Evolutionary conservation across 768 basidiomycete species (phyloP).

Genomic region (Dioszegia hungarica): DNA sequence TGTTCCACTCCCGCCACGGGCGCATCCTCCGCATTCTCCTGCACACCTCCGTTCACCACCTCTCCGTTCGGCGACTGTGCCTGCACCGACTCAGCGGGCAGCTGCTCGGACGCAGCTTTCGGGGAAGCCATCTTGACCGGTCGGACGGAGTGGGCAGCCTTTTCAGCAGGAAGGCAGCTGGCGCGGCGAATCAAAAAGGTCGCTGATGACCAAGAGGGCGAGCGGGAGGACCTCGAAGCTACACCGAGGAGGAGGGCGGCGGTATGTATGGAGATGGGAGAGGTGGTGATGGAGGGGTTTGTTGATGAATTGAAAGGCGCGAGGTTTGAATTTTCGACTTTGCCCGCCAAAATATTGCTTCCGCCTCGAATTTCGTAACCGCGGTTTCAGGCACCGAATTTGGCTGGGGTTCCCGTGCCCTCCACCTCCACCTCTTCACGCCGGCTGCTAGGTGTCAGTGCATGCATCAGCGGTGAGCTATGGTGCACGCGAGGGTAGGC

Average conservation of each 20-base stretch:
- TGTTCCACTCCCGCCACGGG: background rate
- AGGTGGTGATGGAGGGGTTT: background rate
- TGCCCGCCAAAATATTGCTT: background rate
- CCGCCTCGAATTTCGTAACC: slow-evolving; percentile 7
- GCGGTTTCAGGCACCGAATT: slow-evolving; percentile 4
- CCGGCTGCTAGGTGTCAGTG: background rate
- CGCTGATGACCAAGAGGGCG: no score
- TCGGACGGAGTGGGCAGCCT: background rate
- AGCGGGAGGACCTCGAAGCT: no score
- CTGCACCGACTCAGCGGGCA: background rate
- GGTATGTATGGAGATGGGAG: background rate
- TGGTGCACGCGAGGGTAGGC: no score
- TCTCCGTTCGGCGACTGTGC: background rate
- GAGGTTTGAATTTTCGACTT: background rate
- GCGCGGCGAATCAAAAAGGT: background rate
- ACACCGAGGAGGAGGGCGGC: no score
- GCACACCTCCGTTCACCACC: background rate
- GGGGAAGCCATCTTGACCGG: background rate
- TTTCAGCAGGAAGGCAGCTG: background rate
- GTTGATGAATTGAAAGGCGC: background rate
- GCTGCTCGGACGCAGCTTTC: background rate
- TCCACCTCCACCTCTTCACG: no score
- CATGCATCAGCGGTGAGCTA: background rate
- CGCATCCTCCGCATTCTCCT: background rate
- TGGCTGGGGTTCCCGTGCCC: background rate